Evolutionary conservation across 1,284 basidiomycete genomes (phyloP), one percentile per base, ranked within the genome.

Genomic region (Marasmius sp.): DNA sequence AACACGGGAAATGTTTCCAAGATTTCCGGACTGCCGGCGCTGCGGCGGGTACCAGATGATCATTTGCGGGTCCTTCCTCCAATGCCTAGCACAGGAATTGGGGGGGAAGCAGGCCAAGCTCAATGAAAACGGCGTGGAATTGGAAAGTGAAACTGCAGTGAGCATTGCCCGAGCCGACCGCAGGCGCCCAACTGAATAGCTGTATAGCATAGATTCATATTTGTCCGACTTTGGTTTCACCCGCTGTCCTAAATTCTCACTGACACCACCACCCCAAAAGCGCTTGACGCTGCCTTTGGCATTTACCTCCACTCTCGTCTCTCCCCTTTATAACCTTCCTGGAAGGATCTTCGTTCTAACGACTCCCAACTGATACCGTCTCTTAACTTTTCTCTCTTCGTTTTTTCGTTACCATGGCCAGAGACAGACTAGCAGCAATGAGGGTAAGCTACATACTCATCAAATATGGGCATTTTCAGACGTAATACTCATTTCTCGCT

Each of bases 371-470:
- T n/a, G 33, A 10, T 12, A 54, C 34, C 20, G n/a, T n/a, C 33
- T 20, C 14, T 54, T 38, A 54, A 54, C 51, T 34, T 34, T 22
- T 51, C 6, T 43, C 20, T 50, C 43, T 10, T 27, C 27, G 5
- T 27, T 60, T 47, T 56, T 8, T 33, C 2, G 41, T 41, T 27
- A 47, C 22, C 34, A 93, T 93, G 89, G 87, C 88, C 65, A 85
- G 88, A 82, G 91, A 93, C 79, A 87, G 91, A 83, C 83, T 93
- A 67, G 89, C 91, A 71, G 91, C 89, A 65, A 85, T 92, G 85
- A 87, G 91, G 78, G 92, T 92, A 66, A 67, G 80, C 75, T 6
- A n/a, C 12, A 6, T 20, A 56, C 10, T 34, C 18, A 27, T 27
- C 27, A 27, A 27, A 16, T 52, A 50, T 45, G 18, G 49, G 36